Percentiles rank a stretch among this genome's conserved stretches.
phyloP scores from a whole-genome alignment of 177 flowering plant genomes.

The Vitis hybrid region DNA sequence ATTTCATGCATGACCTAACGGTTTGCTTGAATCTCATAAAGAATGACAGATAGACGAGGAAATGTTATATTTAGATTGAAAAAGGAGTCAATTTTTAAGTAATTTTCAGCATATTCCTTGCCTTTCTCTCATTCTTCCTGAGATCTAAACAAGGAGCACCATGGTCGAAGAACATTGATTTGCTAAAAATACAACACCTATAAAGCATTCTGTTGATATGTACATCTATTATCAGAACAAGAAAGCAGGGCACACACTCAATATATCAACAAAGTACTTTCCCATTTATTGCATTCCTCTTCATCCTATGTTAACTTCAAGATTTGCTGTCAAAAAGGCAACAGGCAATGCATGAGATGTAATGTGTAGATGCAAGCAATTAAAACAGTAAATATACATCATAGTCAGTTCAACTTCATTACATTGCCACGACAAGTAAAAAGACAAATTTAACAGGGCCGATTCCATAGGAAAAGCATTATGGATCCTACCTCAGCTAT shows the following conservation, averaged over 20 bases:
- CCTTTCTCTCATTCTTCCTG: too few relatives aligned
- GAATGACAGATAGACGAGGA: too few relatives aligned
- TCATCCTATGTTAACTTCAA: conserved; percentile 6
- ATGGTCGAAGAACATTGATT: too few relatives aligned
- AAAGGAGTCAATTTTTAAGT: too few relatives aligned
- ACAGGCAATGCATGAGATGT: not conserved
- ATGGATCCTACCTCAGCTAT: conserved; percentile 40
- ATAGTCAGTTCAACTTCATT: conserved; percentile 20
- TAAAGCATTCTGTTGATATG: not conserved
- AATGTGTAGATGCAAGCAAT: conserved; percentile 13
- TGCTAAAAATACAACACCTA: too few relatives aligned
- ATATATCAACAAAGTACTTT: not conserved
- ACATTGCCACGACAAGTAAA: conserved; percentile 23
- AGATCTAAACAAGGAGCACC: too few relatives aligned
- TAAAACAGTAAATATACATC: conserved; percentile 20
- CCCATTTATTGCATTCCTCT: conserved; percentile 11
- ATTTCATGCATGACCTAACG: too few relatives aligned
- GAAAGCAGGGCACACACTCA: not conserved
- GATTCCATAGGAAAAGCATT: conserved; percentile 17
- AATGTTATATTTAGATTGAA: too few relatives aligned
- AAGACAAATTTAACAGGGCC: conserved; percentile 15
- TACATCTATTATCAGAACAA: not conserved
- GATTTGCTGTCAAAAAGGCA: conserved; percentile 4
- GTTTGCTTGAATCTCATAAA: too few relatives aligned
- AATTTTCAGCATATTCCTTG: too few relatives aligned